A percentile compares a stretch with the other conserved stretches of the same genome.
These are phyloP conservation scores for Hibiscus trionum DNA, from an alignment of 345 rosid species.

Conservation along the genomic window DNA sequence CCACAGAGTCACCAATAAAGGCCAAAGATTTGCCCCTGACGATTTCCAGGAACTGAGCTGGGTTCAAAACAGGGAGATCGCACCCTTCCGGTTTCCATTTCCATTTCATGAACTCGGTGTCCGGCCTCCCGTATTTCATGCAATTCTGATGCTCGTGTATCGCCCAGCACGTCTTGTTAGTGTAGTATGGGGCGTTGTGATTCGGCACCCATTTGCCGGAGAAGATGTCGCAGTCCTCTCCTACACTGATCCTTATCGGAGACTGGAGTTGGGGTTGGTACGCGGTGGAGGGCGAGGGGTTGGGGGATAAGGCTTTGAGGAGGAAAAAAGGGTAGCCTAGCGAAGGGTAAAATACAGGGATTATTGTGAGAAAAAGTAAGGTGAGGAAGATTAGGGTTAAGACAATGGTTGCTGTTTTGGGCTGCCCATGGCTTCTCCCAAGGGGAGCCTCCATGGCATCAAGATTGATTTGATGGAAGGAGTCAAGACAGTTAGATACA, in stretches of 20 bases:
- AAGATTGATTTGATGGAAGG: neutral
- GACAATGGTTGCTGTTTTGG: constrained; percentile 18
- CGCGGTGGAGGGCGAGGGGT: constrained; percentile 2
- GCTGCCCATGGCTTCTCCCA: neutral
- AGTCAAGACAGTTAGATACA: too few species aligned
- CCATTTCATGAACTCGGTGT: constrained; percentile 64
- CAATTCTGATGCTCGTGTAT: constrained; percentile 27
- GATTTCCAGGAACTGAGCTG: constrained; percentile 59
- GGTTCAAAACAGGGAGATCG: constrained; percentile 61
- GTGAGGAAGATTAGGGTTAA: constrained; percentile 14
- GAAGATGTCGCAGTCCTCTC: neutral
- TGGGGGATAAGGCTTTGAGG: neutral
- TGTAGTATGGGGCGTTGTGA: constrained; percentile 71
- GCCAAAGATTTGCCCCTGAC: constrained; percentile 74
- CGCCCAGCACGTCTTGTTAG: constrained; percentile 82
- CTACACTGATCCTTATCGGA: neutral
- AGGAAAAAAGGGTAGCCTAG: constrained; percentile 20
- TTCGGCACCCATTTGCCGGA: constrained; percentile 81
- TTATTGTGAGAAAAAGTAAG: constrained; percentile 23
- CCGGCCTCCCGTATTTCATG: constrained; percentile 80
- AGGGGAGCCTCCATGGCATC: constrained; percentile 19
- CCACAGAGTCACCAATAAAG: constrained; percentile 82
- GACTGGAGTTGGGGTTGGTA: neutral
- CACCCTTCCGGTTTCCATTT: constrained; percentile 76
- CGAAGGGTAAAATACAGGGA: constrained; percentile 36